Evolutionary conservation across 2,329 filamentous ascomycete genomes (phyloP).

Genomic region (Fusarium chaquense): DNA sequence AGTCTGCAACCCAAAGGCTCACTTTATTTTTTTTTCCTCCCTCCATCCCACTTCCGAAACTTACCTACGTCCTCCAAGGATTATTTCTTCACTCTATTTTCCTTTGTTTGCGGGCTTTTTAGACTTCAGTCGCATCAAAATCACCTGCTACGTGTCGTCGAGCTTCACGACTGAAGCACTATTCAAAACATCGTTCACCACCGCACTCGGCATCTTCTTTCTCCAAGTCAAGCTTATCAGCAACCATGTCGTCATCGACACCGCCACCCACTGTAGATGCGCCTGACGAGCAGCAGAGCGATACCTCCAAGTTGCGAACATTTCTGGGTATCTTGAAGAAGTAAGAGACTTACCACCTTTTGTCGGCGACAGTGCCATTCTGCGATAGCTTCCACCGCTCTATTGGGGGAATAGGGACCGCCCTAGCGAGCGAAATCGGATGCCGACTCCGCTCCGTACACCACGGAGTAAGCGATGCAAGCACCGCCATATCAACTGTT

Average conservation of each 20-base stretch:
- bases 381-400: constrained; percentile 35
- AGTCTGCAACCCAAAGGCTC: constrained; percentile 41
- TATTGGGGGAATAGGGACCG: constrained; percentile 4
- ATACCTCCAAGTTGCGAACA: constrained; percentile 88
- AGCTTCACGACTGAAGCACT: constrained; percentile 7
- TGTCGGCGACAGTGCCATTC: constrained; percentile 7
- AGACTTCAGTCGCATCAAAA: constrained; percentile 1
- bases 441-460: constrained; percentile 18
- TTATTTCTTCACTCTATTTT: neutral
- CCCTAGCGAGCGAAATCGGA: constrained; percentile 36
- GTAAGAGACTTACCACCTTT: constrained; percentile 63
- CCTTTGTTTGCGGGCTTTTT: neutral
- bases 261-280: constrained; percentile 50
- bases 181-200: constrained; percentile 9
- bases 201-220: constrained; percentile 21
- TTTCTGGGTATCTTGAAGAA: constrained; percentile 89
- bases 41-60: constrained; percentile 6
- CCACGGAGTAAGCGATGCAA: constrained; percentile 33
- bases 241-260: constrained; percentile 56
- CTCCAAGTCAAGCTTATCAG: constrained; percentile 25
- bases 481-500: constrained; percentile 13
- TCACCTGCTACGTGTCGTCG: constrained; percentile 2
- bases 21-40: constrained; percentile 5
- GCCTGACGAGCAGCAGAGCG: constrained; percentile 70
- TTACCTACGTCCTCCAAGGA: constrained; percentile 7